A percentile compares a stretch with the other conserved stretches of the same genome.
Evolutionary conservation across 768 basidiomycete species (phyloP).

Genomic region (Royoungia palumana): DNA sequence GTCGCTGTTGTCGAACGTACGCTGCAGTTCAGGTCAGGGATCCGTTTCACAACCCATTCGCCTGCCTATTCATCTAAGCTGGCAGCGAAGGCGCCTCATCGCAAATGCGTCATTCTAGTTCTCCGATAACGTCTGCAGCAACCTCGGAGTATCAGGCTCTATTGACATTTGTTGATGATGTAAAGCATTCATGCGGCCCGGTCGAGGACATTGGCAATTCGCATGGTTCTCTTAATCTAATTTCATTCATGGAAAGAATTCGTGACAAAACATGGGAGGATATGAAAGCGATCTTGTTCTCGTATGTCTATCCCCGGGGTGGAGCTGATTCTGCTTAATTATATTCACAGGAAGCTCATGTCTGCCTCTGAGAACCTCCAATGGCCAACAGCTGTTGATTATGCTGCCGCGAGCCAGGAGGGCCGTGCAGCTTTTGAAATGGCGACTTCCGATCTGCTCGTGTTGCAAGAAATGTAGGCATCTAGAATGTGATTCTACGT

Average conservation of each 20-base stretch:
- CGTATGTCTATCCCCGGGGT: slow-evolving; percentile 42
- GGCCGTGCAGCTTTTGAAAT: slow-evolving; percentile 66
- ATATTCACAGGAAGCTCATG: slow-evolving; percentile 51
- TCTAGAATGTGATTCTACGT: neutral
- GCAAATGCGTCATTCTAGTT: slow-evolving; percentile 42
- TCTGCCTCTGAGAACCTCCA: slow-evolving; percentile 65
- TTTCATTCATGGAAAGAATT: slow-evolving; percentile 59
- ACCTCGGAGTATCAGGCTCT: slow-evolving; percentile 59
- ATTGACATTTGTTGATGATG: slow-evolving; percentile 55
- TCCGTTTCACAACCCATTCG: neutral
- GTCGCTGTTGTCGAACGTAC: slow-evolving; percentile 70
- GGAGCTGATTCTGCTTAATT: neutral
- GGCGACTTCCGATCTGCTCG: slow-evolving; percentile 73
- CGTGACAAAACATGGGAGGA: slow-evolving; percentile 72
- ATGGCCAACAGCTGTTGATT: slow-evolving; percentile 84
- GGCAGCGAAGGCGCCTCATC: slow-evolving; percentile 56
- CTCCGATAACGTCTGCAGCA: slow-evolving; percentile 43
- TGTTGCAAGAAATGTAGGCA: slow-evolving; percentile 75
- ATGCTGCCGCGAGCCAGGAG: slow-evolving; percentile 44
- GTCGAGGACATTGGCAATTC: slow-evolving; percentile 45
- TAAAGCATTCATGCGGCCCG: slow-evolving; percentile 41
- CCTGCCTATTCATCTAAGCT: slow-evolving; percentile 6
- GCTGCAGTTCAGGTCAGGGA: slow-evolving; percentile 64
- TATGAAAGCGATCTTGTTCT: slow-evolving; percentile 61
- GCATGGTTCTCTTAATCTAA: slow-evolving; percentile 55